Evolutionary conservation across 2,329 filamentous ascomycete species (phyloP), one percentile per base, ranked within the genome.

Genomic region (Ceratocystis lukuohia): DNA sequence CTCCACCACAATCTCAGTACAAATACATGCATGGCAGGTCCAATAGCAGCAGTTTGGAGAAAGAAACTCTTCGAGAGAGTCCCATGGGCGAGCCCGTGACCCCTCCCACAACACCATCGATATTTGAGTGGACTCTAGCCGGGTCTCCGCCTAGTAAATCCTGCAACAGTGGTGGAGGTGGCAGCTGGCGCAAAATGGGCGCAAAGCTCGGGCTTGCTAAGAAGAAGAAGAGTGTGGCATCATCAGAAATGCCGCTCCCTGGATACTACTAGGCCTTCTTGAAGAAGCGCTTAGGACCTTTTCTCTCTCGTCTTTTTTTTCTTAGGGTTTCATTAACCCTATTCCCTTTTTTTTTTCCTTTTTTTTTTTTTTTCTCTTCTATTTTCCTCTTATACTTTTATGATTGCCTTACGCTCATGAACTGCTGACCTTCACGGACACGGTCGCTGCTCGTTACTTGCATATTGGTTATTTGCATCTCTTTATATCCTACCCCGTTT

Each of bases 51-150:
- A 37, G 56, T 22, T n/a, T 59, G 56, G 56, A 59, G 15, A 63
- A 63, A 8, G 46, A 63, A 30, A 5, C 17, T 22, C 41, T 28
- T n/a, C 46, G 44, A 7, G 33, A 41, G 59, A 37, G 8, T n/a
- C 41, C 59, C 20, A 17, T 62, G 44, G 77, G 79, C 68, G 86
- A 87, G 72, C 87, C 81, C 2, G 86, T 90, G 79, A 91, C 88
- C 2, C 88, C 88, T 0, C 88, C 88, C 0, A 89, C 83, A 1
- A 89, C 86, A 2, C 87, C 88, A 44, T 87, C 88, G 0, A 83
- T 81, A 0, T 80, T 82, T 0, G 82, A 86, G 69, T 84, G 80
- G 76, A 73, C 75, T 2, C 81, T 82, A 69, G 76, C 76, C 69
- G 74, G 78, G 0, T 82, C 82, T 4, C 80, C 81, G 0, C 80